Evolutionary conservation across 495 filamentous ascomycete species (phyloP).

Genomic region (Chaetomidium leptoderma): DNA sequence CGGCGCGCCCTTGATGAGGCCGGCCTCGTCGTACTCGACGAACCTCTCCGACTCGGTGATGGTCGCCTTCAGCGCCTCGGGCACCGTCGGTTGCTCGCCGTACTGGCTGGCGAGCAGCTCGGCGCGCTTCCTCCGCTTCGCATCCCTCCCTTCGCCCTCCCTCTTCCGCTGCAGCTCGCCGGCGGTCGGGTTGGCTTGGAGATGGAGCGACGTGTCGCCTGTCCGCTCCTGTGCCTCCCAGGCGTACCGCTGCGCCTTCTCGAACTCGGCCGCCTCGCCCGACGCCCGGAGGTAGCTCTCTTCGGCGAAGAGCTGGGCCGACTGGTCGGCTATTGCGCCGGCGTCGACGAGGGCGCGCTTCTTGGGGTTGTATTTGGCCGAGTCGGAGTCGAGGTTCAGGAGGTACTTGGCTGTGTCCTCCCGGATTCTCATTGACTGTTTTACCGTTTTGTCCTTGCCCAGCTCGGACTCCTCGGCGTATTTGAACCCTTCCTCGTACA

Average conservation of each 20-base stretch:
- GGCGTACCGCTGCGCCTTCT: slow-evolving; percentile 79
- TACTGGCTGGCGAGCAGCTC: slow-evolving; percentile 81
- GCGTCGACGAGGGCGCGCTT: slow-evolving; percentile 90
- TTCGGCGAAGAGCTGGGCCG: slow-evolving; percentile 84
- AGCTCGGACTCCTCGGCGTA: slow-evolving; percentile 98
- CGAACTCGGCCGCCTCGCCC: slow-evolving; percentile 93
- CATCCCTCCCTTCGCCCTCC: slow-evolving; percentile 63
- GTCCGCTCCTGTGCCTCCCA: slow-evolving; percentile 90
- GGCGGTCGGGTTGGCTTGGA: slow-evolving; percentile 94
- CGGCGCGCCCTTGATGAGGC: slow-evolving; percentile 81
- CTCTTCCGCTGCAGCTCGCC: slow-evolving; percentile 80
- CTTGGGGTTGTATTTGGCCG: slow-evolving; percentile 97
- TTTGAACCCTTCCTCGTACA: slow-evolving; percentile 45
- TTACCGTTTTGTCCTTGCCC: slow-evolving; percentile 88
- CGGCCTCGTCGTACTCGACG: slow-evolving; percentile 89
- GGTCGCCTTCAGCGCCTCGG: slow-evolving; percentile 59
- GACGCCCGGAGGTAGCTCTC: slow-evolving; percentile 88
- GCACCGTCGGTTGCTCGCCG: slow-evolving; percentile 65
- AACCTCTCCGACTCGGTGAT: slow-evolving; percentile 82
- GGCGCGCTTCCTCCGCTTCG: slow-evolving; percentile 61
- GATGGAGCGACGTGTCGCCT: slow-evolving; percentile 69
- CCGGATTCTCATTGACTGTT: slow-evolving; percentile 76
- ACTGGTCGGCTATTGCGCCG: slow-evolving; percentile 76
- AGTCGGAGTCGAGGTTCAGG: slow-evolving; percentile 89
- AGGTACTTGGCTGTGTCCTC: slow-evolving; percentile 99